Base-by-base conservation (phyloP, 176 grass and related monocot species). In the Hordeum marinum region DNA sequence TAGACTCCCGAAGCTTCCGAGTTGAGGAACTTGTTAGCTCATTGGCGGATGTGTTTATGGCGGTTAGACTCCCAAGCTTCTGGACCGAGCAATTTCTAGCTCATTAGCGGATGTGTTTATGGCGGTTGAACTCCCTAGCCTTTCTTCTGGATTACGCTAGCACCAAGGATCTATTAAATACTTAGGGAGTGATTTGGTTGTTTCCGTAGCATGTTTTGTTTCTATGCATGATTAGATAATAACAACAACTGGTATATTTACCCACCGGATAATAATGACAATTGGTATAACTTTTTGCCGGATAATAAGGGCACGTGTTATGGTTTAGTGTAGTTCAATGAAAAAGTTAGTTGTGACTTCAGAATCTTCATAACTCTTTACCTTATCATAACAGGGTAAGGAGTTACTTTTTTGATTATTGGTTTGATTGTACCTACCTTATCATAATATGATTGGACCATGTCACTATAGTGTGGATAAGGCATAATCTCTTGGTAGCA, bases 151-250 rank as follows among this genome's bases (percentile, higher is more conserved):
- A 17, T 64, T 1, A 48, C 9, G 65, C 23, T 66, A 26, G 14
- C 20, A 72, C 52, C 8, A 31, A 40, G n/a, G 65, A 76, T 39
- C 31, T 40, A 67, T 83, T 66, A 11, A 50, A 42, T 75, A 46
- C 26, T 34, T 8, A 66, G 31, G 31, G 32, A 57, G 34, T 59
- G 14, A 72, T 45, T 72, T 20, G 35, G 9, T 36, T 74, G 65
- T 39, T 84, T 60, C 58, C 74, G 43, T 86, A 83, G 55, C 36
- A 34, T 68, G 25, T 11, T 65, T 17, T 78, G 12, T 82, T 86
- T 86, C 17, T 64, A 48, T 35, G 36, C 75, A 60, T 77, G 27
- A 57, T 12, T 42, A 8, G 15, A 83, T 72, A 14, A 42, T 59
- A 75, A 35, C 13, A n/a, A 4, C 42, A 25, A 8, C 36, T 25